Conservation (phyloP, 2,329 filamentous ascomycete species). For the Diaporthe destruens region DNA sequence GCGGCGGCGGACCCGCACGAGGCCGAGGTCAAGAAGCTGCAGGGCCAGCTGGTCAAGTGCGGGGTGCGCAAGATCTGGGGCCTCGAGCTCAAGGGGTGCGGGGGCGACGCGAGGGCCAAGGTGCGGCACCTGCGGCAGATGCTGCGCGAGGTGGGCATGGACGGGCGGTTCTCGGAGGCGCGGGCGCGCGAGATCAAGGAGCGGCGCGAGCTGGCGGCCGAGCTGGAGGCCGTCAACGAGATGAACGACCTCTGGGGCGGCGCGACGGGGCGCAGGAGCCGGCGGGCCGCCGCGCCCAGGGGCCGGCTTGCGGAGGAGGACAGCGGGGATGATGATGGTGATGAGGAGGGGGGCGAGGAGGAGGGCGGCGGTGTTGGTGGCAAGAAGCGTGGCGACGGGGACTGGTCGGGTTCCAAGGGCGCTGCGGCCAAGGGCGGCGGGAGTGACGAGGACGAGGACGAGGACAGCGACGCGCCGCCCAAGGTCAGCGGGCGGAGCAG, state of each 20-base stretch:
- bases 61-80: constrained; percentile 94
- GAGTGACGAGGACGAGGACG: constrained; percentile 48
- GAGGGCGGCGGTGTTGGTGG: constrained; percentile 45
- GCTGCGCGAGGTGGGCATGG: constrained; percentile 88
- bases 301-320: constrained; percentile 56
- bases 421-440: constrained; percentile 47
- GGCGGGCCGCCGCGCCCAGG: constrained; percentile 56
- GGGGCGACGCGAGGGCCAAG: constrained; percentile 80
- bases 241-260: constrained; percentile 84
- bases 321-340: constrained; percentile 45
- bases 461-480: constrained; percentile 53
- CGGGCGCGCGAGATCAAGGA: constrained; percentile 91
- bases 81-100: constrained; percentile 82
- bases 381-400: constrained; percentile 45
- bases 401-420: constrained; percentile 39
- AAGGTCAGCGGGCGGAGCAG: constrained; percentile 60
- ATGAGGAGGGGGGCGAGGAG: constrained; percentile 47
- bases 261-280: constrained; percentile 51
- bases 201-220: constrained; percentile 83
- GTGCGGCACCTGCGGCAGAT: constrained; percentile 83
- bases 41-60: constrained; percentile 89
- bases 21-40: constrained; percentile 87
- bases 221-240: constrained; percentile 86
- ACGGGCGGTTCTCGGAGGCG: constrained; percentile 85
- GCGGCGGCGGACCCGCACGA: constrained; percentile 70